Evolutionary conservation across 257 asterid genomes (phyloP), one percentile per base, ranked within the genome.

Genomic region (Handroanthus guayacan): DNA sequence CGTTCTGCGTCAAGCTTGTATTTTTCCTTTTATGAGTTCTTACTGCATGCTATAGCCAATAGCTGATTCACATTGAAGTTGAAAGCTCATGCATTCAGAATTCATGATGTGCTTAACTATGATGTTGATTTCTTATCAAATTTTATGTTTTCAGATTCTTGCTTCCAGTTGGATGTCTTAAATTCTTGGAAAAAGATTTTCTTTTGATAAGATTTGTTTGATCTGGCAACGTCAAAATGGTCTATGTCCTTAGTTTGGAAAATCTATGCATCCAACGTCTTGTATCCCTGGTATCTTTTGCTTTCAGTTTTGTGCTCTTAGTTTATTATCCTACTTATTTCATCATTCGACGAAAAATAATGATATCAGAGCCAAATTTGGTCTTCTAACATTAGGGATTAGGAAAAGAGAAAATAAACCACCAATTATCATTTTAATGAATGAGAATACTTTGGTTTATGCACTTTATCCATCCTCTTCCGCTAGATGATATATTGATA

Each of bases 361-460:
- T 25, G 62, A 60, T 18, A 61, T 11, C 36, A 73, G 62, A 69
- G 58, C 70, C 65, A 76, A 62, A 71, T 52, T 55, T 14, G 16
- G 65, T 34, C 48, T 55, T 38, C 34, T 14, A 41, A 54, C 54
- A 75, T 37, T 44, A 68, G n/a, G 52, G 72, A 67, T 16, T n/a
- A 51, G 70, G 74, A 62, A 45, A 12, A 63, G 18, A 18, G 38
- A 47, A 56, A 57, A 60, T 67, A 25, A 74, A 25, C 12, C 76
- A 67, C 3, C 44, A 50, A 51, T n/a, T 54, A 17, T 55, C 61
- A 51, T 45, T 13, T 11, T 71, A 57, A 79, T 67, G 39, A 48
- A 64, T 31, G 9, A 36, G 62, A 18, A 45, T 43, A 73, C 31
- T 54, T 67, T 51, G 54, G 11, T 25, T 11, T 6, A 25, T 16